phyloP scores from a whole-genome alignment of 31 red algal genomes.

The Asparagopsis taxiformis region DNA sequence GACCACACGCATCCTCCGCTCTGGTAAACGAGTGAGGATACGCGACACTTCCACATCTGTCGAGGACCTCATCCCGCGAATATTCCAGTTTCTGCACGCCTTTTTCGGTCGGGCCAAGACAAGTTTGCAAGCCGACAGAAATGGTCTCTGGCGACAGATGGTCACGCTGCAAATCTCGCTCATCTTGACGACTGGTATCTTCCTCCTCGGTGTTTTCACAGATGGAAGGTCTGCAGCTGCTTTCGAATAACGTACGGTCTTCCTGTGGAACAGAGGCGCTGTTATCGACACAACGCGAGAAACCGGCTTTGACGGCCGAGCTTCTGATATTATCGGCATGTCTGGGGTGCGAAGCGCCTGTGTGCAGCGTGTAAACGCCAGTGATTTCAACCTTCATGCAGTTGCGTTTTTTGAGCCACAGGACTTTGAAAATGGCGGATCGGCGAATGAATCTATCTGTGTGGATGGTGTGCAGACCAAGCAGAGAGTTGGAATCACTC shows the following conservation, averaged over 20 bases:
- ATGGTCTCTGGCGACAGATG: neutral
- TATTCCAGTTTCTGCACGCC: neutral
- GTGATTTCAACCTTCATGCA: neutral
- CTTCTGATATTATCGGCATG: neutral
- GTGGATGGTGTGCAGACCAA: constrained; percentile 2
- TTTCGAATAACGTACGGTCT: neutral
- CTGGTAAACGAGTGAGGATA: constrained; percentile 1
- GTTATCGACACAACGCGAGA: neutral
- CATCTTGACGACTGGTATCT: neutral
- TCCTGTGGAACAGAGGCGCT: neutral
- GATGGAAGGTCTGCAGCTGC: neutral
- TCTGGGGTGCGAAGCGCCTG: constrained; percentile 4
- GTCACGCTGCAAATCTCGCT: neutral
- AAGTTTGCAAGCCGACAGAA: neutral
- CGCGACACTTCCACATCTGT: neutral
- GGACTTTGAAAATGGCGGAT: neutral
- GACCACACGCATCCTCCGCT: neutral
- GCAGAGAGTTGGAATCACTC: neutral
- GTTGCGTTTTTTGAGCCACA: neutral
- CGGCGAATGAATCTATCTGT: neutral
- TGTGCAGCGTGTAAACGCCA: neutral
- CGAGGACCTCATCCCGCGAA: neutral
- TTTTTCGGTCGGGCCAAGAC: neutral
- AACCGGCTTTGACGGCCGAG: constrained; percentile 1
- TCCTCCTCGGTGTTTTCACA: neutral